Evolutionary conservation across 345 rosid genomes (phyloP).

Genomic region (Gossypium herbaceum): DNA sequence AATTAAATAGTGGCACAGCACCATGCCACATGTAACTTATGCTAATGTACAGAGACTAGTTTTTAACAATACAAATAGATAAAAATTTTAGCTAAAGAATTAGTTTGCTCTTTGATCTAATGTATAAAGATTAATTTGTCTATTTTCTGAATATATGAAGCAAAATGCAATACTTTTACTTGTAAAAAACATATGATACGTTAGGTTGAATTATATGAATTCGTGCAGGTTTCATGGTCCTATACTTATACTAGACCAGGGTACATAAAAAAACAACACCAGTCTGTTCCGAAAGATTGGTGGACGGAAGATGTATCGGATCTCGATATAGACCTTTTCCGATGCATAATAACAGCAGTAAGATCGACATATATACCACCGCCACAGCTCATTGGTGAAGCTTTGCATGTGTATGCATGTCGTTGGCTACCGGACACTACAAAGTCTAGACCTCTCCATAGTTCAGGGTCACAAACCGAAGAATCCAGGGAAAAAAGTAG

Average conservation of each 20-base stretch:
- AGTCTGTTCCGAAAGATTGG: slow-evolving; percentile 87
- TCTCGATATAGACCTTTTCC: slow-evolving; percentile 83
- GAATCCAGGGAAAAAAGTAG: slow-evolving; percentile 40
- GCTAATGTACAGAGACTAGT: no score
- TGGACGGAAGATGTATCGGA: slow-evolving; percentile 96
- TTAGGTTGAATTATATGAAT: background rate
- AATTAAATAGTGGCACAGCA: no score
- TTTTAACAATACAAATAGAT: no score
- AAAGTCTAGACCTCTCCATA: slow-evolving; percentile 35
- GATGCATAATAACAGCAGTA: slow-evolving; percentile 62
- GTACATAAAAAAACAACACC: slow-evolving; percentile 51
- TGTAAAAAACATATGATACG: background rate
- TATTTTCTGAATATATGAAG: no score
- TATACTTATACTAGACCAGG: slow-evolving; percentile 83
- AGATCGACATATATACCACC: slow-evolving; percentile 58
- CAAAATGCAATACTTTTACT: no score
- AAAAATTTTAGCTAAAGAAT: no score
- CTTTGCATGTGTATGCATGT: slow-evolving; percentile 83
- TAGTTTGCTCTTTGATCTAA: no score
- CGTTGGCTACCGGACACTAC: slow-evolving; percentile 80
- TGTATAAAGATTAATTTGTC: no score
- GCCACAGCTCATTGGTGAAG: slow-evolving; percentile 90
- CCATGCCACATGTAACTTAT: no score
- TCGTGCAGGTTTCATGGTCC: slow-evolving; percentile 85
- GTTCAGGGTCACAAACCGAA: slow-evolving; percentile 43